Evolutionary conservation across 2,329 filamentous ascomycete species (phyloP).

Genomic region (Fusarium devonianum): DNA sequence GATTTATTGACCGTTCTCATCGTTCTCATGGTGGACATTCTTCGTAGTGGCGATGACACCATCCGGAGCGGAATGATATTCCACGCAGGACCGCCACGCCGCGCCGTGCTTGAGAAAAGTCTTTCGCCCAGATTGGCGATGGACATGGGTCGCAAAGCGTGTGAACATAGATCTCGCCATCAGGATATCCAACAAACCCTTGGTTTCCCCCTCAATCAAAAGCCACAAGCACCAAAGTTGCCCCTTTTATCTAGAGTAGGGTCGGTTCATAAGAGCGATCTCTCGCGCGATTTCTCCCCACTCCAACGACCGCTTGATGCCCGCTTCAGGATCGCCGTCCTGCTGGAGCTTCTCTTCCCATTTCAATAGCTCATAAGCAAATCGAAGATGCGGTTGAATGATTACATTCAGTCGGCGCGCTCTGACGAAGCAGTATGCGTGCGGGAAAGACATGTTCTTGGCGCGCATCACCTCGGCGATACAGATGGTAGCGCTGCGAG

Average conservation of each 20-base stretch:
- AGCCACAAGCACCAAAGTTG: background rate
- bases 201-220: conserved; percentile 2
- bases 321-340: conserved; percentile 53
- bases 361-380: conserved; percentile 93
- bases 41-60: too few species aligned
- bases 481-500: conserved; percentile 93
- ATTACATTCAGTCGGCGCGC: conserved; percentile 95
- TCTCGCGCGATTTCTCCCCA: conserved; percentile 89
- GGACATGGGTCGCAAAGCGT: too few species aligned
- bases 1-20: too few species aligned
- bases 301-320: conserved; percentile 79
- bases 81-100: background rate
- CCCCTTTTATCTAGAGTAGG: conserved; percentile 73
- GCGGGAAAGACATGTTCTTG: conserved; percentile 80
- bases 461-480: conserved; percentile 98
- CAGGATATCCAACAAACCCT: too few species aligned
- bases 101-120: background rate
- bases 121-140: too few species aligned
- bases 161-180: too few species aligned
- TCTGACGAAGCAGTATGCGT: conserved; percentile 95
- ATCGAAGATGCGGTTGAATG: conserved; percentile 94
- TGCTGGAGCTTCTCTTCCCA: conserved; percentile 84
- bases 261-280: conserved; percentile 94
- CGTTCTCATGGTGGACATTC: too few species aligned
- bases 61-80: too few species aligned